Percentiles rank a stretch among this genome's conserved stretches.
These are phyloP conservation scores for Albifimbria verrucaria DNA, from an alignment of 2,329 filamentous ascomycete species.

Conservation along the genomic window DNA sequence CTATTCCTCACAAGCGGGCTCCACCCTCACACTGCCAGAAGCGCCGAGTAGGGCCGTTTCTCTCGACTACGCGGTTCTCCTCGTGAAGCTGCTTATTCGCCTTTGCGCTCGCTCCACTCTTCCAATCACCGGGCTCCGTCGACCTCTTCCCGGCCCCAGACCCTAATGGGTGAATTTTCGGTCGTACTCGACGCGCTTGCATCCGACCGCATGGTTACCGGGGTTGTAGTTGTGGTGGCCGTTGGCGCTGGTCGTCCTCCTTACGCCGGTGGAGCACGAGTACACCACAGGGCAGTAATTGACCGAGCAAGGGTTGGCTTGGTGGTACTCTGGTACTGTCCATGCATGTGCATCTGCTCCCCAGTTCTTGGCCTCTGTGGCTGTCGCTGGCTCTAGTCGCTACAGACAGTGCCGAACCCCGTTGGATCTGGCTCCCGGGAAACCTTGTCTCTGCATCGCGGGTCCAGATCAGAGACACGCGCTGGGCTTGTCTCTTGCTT, in stretches of 20 bases:
- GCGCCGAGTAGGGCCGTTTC: conserved; percentile 32
- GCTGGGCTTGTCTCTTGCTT: background rate
- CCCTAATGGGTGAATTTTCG: conserved; percentile 29
- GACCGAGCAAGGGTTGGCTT: background rate
- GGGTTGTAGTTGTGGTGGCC: background rate
- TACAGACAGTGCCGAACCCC: background rate
- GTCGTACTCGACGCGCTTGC: conserved; percentile 26
- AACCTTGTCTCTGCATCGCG: background rate
- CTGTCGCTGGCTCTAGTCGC: too few species aligned
- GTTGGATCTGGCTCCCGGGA: too few species aligned
- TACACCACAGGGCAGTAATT: background rate
- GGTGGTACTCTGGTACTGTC: too few species aligned
- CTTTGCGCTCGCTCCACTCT: background rate
- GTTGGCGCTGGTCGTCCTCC: background rate
- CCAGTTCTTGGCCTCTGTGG: background rate
- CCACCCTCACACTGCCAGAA: conserved; percentile 17
- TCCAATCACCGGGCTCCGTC: background rate
- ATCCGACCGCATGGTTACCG: conserved; percentile 16
- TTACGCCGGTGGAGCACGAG: too few species aligned
- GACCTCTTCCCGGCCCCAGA: conserved; percentile 6
- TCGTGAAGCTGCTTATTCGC: conserved; percentile 6
- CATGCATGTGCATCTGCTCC: background rate
- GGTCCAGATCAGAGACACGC: background rate
- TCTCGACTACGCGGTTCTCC: conserved; percentile 13
- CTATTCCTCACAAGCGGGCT: conserved; percentile 16